These are phyloP conservation scores for Lophiostoma macrostomum DNA, from an alignment of 495 filamentous ascomycete species.

Conservation along the genomic window DNA sequence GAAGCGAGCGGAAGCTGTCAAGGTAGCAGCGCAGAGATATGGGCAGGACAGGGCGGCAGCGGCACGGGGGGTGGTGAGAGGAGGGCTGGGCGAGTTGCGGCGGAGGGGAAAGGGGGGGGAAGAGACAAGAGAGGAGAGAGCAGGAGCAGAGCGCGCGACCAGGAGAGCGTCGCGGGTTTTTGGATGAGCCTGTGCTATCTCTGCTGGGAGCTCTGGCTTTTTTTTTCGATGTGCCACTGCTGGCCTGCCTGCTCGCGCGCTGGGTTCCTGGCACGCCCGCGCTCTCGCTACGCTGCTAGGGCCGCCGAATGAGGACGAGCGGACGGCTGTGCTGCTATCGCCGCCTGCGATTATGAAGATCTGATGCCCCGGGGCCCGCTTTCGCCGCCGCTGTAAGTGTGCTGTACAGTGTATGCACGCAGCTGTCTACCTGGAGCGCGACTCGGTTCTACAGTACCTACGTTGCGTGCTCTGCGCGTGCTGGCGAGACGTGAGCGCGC, in stretches of 20 bases:
- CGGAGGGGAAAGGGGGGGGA: background rate
- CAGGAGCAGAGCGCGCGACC: background rate
- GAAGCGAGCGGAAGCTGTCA: conserved; percentile 15
- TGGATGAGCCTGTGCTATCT: conserved; percentile 17
- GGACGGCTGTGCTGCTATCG: background rate
- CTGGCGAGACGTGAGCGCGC: too few relatives aligned
- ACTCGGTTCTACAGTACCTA: too few relatives aligned
- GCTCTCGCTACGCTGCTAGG: too few relatives aligned
- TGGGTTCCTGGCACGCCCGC: conserved; percentile 15
- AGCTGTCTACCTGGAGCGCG: too few relatives aligned
- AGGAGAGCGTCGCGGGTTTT: background rate
- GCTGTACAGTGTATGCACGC: too few relatives aligned
- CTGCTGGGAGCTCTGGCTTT: too few relatives aligned
- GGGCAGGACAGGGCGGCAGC: background rate
- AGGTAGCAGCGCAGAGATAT: conserved; percentile 1
- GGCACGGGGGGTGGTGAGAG: background rate
- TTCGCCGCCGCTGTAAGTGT: too few relatives aligned
- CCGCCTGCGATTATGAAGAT: too few relatives aligned
- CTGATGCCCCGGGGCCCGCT: too few relatives aligned
- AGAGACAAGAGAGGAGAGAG: background rate
- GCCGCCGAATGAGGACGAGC: background rate
- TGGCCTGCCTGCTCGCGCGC: conserved; percentile 5
- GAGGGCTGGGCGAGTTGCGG: background rate
- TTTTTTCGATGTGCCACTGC: conserved; percentile 20
- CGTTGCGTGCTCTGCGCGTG: too few relatives aligned